Conservation (phyloP, 148 eudicot genomes). For the Nepenthes gracilis region DNA sequence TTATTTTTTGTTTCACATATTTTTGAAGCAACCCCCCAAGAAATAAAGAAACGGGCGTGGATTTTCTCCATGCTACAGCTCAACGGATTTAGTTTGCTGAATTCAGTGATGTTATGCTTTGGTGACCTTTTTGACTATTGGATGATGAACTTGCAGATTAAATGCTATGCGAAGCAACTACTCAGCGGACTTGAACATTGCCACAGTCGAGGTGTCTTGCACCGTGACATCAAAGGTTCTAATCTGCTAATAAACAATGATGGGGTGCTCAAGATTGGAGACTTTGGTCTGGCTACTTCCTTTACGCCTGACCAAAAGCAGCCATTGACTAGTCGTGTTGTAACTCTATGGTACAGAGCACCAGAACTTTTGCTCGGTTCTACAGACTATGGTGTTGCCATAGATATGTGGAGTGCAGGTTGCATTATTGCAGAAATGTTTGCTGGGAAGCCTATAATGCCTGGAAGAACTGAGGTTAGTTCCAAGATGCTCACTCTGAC, state of each 20-base stretch:
- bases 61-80: too few relatives aligned
- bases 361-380: constrained; percentile 85
- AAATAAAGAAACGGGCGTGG: too few relatives aligned
- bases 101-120: too few relatives aligned
- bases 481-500: background rate
- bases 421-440: constrained; percentile 81
- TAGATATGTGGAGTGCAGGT: constrained; percentile 90
- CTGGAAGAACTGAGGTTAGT: constrained; percentile 84
- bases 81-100: too few relatives aligned
- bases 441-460: constrained; percentile 88
- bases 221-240: constrained; percentile 77
- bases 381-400: constrained; percentile 61
- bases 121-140: background rate
- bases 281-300: constrained; percentile 72
- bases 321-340: constrained; percentile 77
- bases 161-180: constrained; percentile 71
- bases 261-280: constrained; percentile 82
- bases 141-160: constrained; percentile 36
- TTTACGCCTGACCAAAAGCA: constrained; percentile 52
- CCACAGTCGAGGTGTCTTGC: constrained; percentile 69
- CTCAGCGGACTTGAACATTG: constrained; percentile 69
- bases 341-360: constrained; percentile 83
- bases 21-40: too few relatives aligned
- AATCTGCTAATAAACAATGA: constrained; percentile 60
- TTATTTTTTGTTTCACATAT: too few relatives aligned